Percentiles rank a stretch among this genome's conserved stretches.
Conservation (phyloP, 2,329 filamentous ascomycete species). For the Clarireedia monteithiana region DNA sequence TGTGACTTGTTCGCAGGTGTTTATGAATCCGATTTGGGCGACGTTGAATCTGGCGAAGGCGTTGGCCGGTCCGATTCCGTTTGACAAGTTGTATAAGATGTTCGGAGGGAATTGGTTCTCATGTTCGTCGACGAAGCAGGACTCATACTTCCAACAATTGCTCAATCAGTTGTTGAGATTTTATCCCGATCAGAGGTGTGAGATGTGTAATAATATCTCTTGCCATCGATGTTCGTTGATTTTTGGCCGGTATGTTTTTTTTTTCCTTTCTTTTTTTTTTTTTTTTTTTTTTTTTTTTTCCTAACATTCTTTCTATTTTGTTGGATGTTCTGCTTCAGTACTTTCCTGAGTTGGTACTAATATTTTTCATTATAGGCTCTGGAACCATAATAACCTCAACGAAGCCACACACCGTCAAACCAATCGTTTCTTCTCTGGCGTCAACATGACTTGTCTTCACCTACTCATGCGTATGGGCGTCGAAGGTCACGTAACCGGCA, state of each 20-base stretch:
- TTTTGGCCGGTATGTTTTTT: slow-evolving; percentile 44
- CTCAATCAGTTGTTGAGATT: slow-evolving; percentile 51
- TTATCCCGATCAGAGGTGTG: slow-evolving; percentile 44
- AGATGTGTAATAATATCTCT: slow-evolving; percentile 53
- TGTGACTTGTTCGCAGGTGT: slow-evolving; percentile 52
- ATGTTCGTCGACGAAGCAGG: slow-evolving; percentile 39
- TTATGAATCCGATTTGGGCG: slow-evolving; percentile 55
- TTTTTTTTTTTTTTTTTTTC: not conserved
- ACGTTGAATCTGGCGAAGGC: slow-evolving; percentile 50
- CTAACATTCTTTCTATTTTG: not conserved
- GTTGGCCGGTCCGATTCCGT: slow-evolving; percentile 36
- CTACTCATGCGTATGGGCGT: slow-evolving; percentile 50
- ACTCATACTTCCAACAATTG: slow-evolving; percentile 40
- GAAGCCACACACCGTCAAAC: slow-evolving; percentile 56
- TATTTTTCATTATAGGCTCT: slow-evolving; percentile 31
- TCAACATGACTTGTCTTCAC: slow-evolving; percentile 49
- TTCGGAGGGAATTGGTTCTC: slow-evolving; percentile 48
- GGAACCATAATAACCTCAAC: slow-evolving; percentile 59
- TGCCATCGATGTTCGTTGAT: slow-evolving; percentile 54
- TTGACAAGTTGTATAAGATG: slow-evolving; percentile 42
- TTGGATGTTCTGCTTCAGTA: not conserved
- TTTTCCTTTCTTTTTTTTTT: too few relatives aligned
- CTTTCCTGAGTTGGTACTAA: not conserved
- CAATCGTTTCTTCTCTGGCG: slow-evolving; percentile 53
- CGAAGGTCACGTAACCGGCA: slow-evolving; percentile 43